phyloP scores from a whole-genome alignment of 1,139 yeast genomes.

The Yamadazyma sp. region DNA sequence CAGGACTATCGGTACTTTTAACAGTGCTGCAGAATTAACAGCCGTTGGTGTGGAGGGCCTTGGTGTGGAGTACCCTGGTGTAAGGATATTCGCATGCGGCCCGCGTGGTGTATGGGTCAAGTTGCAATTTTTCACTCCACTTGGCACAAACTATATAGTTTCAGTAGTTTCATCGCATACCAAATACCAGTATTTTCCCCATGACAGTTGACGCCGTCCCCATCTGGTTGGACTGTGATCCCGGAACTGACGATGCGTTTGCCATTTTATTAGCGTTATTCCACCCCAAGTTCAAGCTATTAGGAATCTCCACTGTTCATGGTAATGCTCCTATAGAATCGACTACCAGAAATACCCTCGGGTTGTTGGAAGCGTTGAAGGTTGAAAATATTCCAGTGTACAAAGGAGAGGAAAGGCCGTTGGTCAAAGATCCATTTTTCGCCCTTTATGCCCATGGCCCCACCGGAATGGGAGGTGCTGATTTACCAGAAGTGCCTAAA shows the following conservation, averaged over 20 bases:
- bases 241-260: slow-evolving; percentile 87
- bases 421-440: slow-evolving; percentile 44
- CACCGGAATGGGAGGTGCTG: slow-evolving; percentile 74
- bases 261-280: slow-evolving; percentile 67
- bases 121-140: not conserved
- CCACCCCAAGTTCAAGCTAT: slow-evolving; percentile 56
- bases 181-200: no score
- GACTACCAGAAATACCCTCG: slow-evolving; percentile 71
- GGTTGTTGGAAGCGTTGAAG: slow-evolving; percentile 60
- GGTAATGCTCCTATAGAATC: slow-evolving; percentile 72
- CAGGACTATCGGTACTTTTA: no score
- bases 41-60: no score
- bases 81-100: no score
- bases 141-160: no score
- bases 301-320: slow-evolving; percentile 80
- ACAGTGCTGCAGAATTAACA: no score
- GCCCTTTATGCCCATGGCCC: slow-evolving; percentile 74
- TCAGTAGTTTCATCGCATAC: no score
- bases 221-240: slow-evolving; percentile 90
- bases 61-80: no score
- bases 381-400: slow-evolving; percentile 57
- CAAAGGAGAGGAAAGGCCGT: slow-evolving; percentile 62
- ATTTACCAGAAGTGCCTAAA: slow-evolving; percentile 51
- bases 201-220: slow-evolving; percentile 38
- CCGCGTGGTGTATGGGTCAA: slow-evolving; percentile 1